These are phyloP conservation scores for Eudorina sp. DNA, from an alignment of 139 green algal species.

Conservation along the genomic window DNA sequence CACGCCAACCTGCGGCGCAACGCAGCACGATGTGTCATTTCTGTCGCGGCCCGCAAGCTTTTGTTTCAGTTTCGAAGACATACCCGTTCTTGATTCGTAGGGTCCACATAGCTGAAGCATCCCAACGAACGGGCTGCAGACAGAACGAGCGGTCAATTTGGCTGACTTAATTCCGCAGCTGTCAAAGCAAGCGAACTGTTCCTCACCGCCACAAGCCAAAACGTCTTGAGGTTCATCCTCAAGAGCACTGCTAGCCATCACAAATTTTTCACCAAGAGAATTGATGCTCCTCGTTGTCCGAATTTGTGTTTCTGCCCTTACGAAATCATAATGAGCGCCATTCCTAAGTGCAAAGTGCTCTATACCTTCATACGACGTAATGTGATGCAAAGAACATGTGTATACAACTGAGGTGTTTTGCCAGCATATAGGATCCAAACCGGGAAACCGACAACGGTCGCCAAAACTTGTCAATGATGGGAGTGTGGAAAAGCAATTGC, in stretches of 20 bases:
- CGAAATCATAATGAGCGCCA: too few species aligned
- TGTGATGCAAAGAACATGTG: too few species aligned
- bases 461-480: too few species aligned
- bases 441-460: too few species aligned
- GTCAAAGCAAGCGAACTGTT: neutral
- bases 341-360: too few species aligned
- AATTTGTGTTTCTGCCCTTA: too few species aligned
- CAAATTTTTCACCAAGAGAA: neutral
- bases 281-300: neutral
- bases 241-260: neutral
- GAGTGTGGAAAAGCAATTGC: too few species aligned
- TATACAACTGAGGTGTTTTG: too few species aligned
- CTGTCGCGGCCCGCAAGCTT: neutral
- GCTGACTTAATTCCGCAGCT: neutral
- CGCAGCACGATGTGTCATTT: neutral
- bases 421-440: too few species aligned
- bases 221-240: neutral
- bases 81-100: constrained; percentile 18
- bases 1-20: constrained; percentile 21
- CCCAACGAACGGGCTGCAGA: constrained; percentile 7
- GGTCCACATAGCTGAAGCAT: constrained; percentile 16
- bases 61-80: too few species aligned
- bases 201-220: constrained; percentile 7
- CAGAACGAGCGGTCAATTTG: neutral
- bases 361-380: too few species aligned